Base-by-base conservation (phyloP, 352 stramenopile genomes). In the Globisporangium abappressorium region DNA sequence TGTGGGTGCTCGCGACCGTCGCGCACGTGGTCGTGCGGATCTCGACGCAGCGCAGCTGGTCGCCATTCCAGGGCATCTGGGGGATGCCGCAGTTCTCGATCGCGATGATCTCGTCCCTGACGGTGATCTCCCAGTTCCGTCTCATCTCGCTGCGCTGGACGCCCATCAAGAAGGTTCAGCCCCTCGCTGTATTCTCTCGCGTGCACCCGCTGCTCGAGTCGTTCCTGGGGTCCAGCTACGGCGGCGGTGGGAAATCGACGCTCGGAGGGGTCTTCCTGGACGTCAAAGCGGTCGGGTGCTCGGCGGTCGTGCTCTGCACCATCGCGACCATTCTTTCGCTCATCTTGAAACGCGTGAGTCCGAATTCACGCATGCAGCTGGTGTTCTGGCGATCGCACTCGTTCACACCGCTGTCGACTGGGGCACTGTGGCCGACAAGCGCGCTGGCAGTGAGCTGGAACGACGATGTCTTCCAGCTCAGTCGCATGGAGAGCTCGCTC, bases 41-140 rank as follows among this genome's bases (percentile, higher is more conserved):
- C 22, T 47, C 66, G 4, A 55, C 36, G 18, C 24, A 73, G 11
- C 36, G 49, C 18, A 69, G 28, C 0, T 71, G 68, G 68, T 38
- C 51, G n/a, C 63, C 74, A 3, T 36, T 51, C 0, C 46, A 64
- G n/a, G 71, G 74, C 3, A 34, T 80, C 24, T 61, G 28, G 6
- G 65, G 68, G 0, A 62, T 76, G 4, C 69, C 71, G 8, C 70
- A 78, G 36, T 75, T 76, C 41, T 69, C 67, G 2, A 62, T 80
- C 47, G 73, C 47, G 20, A 54, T 78, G 15, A 56, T 78, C 14
- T 66, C 71, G 5, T 53, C 57, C 43, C 55, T 70, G n/a, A 70
- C 68, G 3, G 63, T 59, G 7, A 12, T 72, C 30, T 60, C 62
- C 2, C 47, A 70, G 47, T 70, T 68, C 36, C 56, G 68, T 5